phyloP scores from a whole-genome alignment of 23 red algal genomes.

The Pyropia yezoensis region DNA sequence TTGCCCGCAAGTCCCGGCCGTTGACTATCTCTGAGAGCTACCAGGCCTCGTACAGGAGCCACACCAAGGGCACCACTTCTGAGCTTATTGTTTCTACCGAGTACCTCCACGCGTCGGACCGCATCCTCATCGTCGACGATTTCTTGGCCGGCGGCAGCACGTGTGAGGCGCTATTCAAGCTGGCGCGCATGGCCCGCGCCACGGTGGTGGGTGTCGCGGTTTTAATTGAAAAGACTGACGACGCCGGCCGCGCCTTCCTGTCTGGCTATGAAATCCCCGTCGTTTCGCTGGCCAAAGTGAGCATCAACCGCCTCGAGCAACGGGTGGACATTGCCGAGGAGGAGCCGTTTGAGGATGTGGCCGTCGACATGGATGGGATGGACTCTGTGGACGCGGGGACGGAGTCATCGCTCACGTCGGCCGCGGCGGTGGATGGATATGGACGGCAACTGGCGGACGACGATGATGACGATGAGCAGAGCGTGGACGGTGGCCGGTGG shows the following conservation, averaged over 20 bases:
- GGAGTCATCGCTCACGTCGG: too few relatives aligned
- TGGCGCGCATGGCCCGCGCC: slow-evolving; percentile 73
- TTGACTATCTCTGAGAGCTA: slow-evolving; percentile 80
- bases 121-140: slow-evolving; percentile 85
- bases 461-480: too few relatives aligned
- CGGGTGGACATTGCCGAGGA: slow-evolving; percentile 53
- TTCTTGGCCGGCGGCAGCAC: slow-evolving; percentile 86
- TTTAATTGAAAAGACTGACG: slow-evolving; percentile 75
- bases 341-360: slow-evolving; percentile 16
- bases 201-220: slow-evolving; percentile 74
- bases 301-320: slow-evolving; percentile 17
- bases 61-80: slow-evolving; percentile 69
- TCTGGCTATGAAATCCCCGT: slow-evolving; percentile 87
- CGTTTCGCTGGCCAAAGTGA: slow-evolving; percentile 63
- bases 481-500: too few relatives aligned
- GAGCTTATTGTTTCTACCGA: slow-evolving; percentile 75
- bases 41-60: slow-evolving; percentile 76
- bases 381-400: too few relatives aligned
- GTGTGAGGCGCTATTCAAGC: slow-evolving; percentile 74
- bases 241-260: slow-evolving; percentile 65
- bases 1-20: slow-evolving; percentile 68
- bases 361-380: too few relatives aligned
- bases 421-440: too few relatives aligned
- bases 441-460: too few relatives aligned
- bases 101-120: slow-evolving; percentile 62